A percentile compares a stretch with the other conserved stretches of the same genome.
phyloP scores from a whole-genome alignment of 2,329 filamentous ascomycete species.

The Fonsecaea pugnacius region DNA sequence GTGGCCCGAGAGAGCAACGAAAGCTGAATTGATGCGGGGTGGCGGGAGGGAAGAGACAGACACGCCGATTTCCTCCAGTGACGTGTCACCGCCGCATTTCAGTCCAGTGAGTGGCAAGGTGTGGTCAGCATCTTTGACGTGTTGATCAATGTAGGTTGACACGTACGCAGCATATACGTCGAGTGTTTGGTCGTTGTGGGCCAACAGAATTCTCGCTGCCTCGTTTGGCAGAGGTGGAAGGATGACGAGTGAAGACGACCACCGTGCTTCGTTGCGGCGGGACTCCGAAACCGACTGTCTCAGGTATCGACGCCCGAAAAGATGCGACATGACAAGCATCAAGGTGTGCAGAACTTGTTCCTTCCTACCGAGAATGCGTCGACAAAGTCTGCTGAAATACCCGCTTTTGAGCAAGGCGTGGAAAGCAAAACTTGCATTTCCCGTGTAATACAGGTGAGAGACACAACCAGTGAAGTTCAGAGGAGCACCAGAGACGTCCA shows the following conservation, averaged over 20 bases:
- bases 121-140: neutral
- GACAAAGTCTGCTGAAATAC: neutral
- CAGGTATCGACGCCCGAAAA: neutral
- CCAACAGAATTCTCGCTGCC: neutral
- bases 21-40: neutral
- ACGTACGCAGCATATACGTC: neutral
- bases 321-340: conserved; percentile 3
- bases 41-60: neutral
- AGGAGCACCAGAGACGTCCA: neutral
- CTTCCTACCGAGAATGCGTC: neutral
- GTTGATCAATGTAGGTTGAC: neutral
- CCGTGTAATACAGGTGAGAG: neutral
- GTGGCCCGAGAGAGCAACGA: neutral
- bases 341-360: neutral
- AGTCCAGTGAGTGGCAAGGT: neutral
- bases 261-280: neutral
- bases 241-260: neutral
- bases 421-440: conserved; percentile 1
- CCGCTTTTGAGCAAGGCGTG: conserved; percentile 3
- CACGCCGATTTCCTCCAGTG: neutral
- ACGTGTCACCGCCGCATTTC: neutral
- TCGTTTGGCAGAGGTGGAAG: neutral
- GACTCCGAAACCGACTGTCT: conserved; percentile 1
- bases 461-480: neutral
- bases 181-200: neutral